These are phyloP conservation scores for Teratosphaeria nubilosa DNA, from an alignment of 2,329 filamentous ascomycete genomes.

Conservation along the genomic window DNA sequence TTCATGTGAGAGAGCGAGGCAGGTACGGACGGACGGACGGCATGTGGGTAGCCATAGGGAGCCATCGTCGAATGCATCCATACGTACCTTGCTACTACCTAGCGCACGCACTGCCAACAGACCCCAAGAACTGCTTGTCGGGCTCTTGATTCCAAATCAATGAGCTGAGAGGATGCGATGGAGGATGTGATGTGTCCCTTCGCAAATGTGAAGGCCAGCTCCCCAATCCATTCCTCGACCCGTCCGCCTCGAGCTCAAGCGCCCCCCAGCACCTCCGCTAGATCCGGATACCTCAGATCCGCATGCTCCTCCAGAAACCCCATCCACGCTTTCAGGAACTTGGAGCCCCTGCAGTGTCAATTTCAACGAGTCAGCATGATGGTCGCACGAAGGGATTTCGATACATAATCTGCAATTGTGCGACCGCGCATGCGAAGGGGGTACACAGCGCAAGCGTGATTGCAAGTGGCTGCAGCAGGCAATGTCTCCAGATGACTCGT, in stretches of 20 bases:
- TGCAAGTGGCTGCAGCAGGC: neutral
- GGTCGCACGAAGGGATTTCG: neutral
- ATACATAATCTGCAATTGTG: neutral
- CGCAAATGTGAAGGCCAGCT: too few species aligned
- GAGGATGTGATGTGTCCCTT: neutral
- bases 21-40: too few species aligned
- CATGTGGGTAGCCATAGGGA: too few species aligned
- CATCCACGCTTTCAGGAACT: conserved; percentile 87
- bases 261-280: conserved; percentile 32
- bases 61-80: too few species aligned
- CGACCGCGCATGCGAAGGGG: neutral
- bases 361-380: conserved; percentile 5
- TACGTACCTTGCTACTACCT: too few species aligned
- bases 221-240: too few species aligned
- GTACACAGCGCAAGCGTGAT: neutral
- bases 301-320: conserved; percentile 78
- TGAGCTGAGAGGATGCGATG: too few species aligned
- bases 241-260: conserved; percentile 9
- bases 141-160: too few species aligned
- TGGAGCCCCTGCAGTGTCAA: conserved; percentile 56
- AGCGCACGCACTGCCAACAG: too few species aligned
- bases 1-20: too few species aligned
- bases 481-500: neutral
- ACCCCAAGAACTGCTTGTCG: too few species aligned
- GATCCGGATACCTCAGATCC: conserved; percentile 79